phyloP scores from a whole-genome alignment of 192 early-diverging fungal genomes.

The Backusella westeae region DNA sequence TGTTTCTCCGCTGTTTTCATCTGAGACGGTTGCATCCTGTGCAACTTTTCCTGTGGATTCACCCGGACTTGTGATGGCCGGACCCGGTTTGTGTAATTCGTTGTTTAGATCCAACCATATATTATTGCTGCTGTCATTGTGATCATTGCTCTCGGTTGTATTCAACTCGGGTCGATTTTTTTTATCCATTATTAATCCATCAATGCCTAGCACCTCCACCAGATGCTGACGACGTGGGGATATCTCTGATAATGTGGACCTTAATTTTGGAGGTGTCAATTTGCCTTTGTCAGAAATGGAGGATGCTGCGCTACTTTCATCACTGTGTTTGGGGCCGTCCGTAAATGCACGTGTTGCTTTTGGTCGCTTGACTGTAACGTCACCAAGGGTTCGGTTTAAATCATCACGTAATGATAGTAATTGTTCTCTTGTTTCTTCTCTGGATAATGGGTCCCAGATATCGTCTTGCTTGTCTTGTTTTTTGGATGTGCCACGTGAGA shows the following conservation, averaged over 20 bases:
- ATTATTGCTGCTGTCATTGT: not conserved
- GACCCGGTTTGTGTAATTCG: slow-evolving; percentile 31
- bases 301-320: not conserved
- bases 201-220: slow-evolving; percentile 36
- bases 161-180: not conserved
- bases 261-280: not conserved
- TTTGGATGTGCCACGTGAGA: not conserved
- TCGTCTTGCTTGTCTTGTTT: not conserved
- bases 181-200: slow-evolving; percentile 3
- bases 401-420: slow-evolving; percentile 22
- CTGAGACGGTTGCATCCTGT: slow-evolving; percentile 16
- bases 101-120: slow-evolving; percentile 29
- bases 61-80: slow-evolving; percentile 20
- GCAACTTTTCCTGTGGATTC: slow-evolving; percentile 16
- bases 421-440: slow-evolving; percentile 14
- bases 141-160: not conserved
- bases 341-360: not conserved
- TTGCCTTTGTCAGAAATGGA: not conserved
- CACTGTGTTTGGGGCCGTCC: not conserved
- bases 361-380: not conserved
- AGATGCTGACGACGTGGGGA: slow-evolving; percentile 21
- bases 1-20: not conserved
- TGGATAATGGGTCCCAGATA: slow-evolving; percentile 17
- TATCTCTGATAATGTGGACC: not conserved
- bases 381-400: not conserved